Base-by-base conservation (phyloP, 75 land plant species). In the Selaginella tamariscina region DNA sequence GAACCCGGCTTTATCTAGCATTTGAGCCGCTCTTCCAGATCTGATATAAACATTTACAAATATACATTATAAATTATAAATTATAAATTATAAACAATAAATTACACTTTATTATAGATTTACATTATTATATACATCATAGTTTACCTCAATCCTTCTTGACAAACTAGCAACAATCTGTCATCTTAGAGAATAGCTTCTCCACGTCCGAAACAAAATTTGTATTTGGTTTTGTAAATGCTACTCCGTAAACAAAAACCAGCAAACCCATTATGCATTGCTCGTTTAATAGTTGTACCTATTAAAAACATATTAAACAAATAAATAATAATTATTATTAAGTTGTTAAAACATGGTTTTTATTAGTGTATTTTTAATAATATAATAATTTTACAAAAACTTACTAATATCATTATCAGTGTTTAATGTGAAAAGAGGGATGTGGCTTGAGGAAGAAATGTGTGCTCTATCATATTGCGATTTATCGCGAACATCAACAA, bases 171-270 rank as follows among this genome's bases (percentile, higher is more conserved):
- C 49, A 88, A 70, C 24, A 89, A 29, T 68, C 84, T 86, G 30
- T 81, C 84, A 30, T 86, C 88, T 8, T 56, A 30, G 89, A 63
- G 70, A 86, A 86, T 77, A 81, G 67, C 68, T 72, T 68, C 77
- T 84, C 77, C n/a, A 93, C 84, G 21, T 81, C 71, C 54, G 79
- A 71, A 54, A 86, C 80, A 66, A 93, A 93, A 22, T 89, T 84
- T 13, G 94, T 82, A 68, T 93, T 93, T 26, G 62, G 77, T 74
- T 93, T 93, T 18, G 98, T 93, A 67, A 93, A 93, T 55, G 91
- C 80, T 27, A 89, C 21, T 27, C 98, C 98, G 75, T 78, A 93
- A 69, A 93, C n/a, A 86, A 31, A 88, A 55, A 0, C 98, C 98
- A 0, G 98, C 81, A 67, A 93, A 86, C 44, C 83, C 85, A 79